phyloP scores from a whole-genome alignment of 176 grass and related monocot species.

The Oryza longistaminata region DNA sequence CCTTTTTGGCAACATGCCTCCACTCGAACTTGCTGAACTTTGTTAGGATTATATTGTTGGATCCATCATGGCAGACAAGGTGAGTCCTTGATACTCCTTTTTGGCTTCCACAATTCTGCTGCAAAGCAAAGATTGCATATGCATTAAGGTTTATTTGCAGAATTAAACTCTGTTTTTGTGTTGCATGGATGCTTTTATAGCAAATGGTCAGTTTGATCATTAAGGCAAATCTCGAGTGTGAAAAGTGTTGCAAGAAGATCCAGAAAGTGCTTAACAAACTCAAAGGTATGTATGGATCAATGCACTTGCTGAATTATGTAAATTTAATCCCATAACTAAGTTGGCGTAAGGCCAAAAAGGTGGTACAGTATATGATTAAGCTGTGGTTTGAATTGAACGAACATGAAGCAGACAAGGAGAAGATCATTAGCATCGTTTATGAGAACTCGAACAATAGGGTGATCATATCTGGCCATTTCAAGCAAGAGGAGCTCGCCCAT shows the following conservation, averaged over 20 bases:
- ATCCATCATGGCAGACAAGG: not conserved
- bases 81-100: not conserved
- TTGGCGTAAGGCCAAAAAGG: not conserved
- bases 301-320: not conserved
- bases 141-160: not conserved
- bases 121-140: not conserved
- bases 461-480: conserved; percentile 34
- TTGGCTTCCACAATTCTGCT: not conserved
- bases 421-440: conserved; percentile 31
- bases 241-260: conserved; percentile 51
- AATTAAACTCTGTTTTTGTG: not conserved
- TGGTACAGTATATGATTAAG: not conserved
- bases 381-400: not conserved
- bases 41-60: not conserved
- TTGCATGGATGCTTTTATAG: not conserved
- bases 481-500: conserved; percentile 22
- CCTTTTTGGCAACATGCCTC: not conserved
- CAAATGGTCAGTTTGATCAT: conserved; percentile 38
- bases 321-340: not conserved
- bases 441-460: conserved; percentile 38
- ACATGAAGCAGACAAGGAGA: conserved; percentile 41
- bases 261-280: conserved; percentile 48
- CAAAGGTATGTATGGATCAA: conserved; percentile 25
- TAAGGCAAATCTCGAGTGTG: conserved; percentile 49
- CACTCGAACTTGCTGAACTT: not conserved